Base-by-base conservation (phyloP, 2,329 filamentous ascomycete genomes). In the Beauveria sp. region DNA sequence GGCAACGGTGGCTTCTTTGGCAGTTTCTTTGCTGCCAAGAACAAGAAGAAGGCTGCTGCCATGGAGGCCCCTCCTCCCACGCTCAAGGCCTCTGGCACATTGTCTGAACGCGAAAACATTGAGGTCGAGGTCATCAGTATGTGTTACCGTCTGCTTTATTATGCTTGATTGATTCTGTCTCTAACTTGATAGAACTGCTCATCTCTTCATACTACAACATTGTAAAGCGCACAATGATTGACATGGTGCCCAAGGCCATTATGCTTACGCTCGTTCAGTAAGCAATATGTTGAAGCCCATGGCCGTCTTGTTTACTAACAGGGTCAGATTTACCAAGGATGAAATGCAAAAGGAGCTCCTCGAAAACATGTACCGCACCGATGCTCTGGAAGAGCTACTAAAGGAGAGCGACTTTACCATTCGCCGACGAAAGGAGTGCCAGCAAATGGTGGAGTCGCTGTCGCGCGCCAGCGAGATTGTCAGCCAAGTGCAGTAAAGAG, bases 31-130 rank as follows among this genome's bases (percentile, higher is more conserved):
- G 91, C 94, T 12, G 92, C 91, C 71, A 99, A 97, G 85, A 99
- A 97, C 80, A 99, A 97, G 87, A 99, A 99, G 85, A 97, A 97
- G 88, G 96, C 96, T 78, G 94, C 94, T n/a, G 92, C 93, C 53
- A 99, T 99, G 94, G 94, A 99, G 74, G 82, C 94, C 16, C 94
- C 94, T 44, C 94, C 94, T 64, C 85, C 94, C 34, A 93, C 86
- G 47, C 85, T 99, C 62, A 99, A 97, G 80, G 94, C 94, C 40
- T 96, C 91, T 3, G 93, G 94, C 47, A 96, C 88, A 28, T 80
- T 99, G 44, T 96, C 90, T 5, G 94, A 99, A 77, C 91, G 94
- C 64, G 94, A 99, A 75, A 88, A 87, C 63, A 90, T 96, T 65
- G 94, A 99, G 75, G 94, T 99, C 52, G 94, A 99, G 77, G 92